A percentile compares a stretch with the other conserved stretches of the same genome.
phyloP scores from a whole-genome alignment of 2,329 filamentous ascomycete species.

The Coniochaeta ligniaria region DNA sequence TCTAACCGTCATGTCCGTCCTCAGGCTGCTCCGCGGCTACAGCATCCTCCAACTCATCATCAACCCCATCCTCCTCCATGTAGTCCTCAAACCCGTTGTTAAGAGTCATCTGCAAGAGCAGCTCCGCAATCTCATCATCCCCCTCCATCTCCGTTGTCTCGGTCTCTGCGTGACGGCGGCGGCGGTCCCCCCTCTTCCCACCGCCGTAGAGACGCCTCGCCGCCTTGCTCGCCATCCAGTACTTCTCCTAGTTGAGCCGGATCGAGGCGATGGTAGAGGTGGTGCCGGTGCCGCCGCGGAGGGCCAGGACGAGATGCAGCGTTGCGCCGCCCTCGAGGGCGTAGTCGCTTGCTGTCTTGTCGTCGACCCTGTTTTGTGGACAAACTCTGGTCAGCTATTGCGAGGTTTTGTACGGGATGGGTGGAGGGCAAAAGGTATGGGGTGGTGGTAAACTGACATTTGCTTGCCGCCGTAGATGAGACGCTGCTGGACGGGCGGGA shows the following conservation, averaged over 20 bases:
- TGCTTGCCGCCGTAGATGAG: constrained; percentile 97
- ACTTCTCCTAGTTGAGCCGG: background rate
- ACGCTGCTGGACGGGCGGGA: constrained; percentile 92
- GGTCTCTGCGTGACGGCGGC: background rate
- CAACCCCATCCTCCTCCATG: too few species aligned
- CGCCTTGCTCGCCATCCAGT: background rate
- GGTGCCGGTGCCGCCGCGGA: constrained; percentile 77
- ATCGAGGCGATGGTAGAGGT: constrained; percentile 3
- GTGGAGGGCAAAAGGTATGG: too few species aligned
- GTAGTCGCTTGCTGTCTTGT: constrained; percentile 89
- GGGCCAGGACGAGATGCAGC: constrained; percentile 88
- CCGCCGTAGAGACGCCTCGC: background rate
- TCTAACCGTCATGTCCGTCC: too few species aligned
- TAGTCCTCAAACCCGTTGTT: too few species aligned
- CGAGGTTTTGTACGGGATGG: background rate
- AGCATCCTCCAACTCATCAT: too few species aligned
- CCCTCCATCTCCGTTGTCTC: background rate
- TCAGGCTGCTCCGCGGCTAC: too few species aligned
- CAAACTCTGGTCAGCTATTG: constrained; percentile 1
- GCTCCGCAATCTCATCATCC: too few species aligned
- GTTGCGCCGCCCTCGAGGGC: constrained; percentile 87
- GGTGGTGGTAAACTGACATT: constrained; percentile 48
- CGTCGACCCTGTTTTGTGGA: constrained; percentile 69
- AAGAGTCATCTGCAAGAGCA: too few species aligned
- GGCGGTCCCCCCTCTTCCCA: background rate